phyloP scores from a whole-genome alignment of 805 yeast genomes.

The Yamadazyma olivae region DNA sequence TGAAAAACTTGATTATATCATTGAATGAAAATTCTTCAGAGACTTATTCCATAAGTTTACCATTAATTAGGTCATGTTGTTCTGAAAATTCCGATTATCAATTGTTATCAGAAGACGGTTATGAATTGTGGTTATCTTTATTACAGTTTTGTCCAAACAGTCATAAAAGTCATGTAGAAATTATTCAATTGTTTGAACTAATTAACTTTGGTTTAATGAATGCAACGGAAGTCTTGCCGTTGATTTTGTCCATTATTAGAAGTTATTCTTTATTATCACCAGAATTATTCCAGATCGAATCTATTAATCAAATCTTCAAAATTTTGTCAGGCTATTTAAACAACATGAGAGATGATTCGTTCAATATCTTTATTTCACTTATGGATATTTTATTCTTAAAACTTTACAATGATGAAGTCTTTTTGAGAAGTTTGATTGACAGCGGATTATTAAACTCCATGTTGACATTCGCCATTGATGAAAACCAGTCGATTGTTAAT shows the following conservation, averaged over 20 bases:
- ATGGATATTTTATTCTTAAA: constrained; percentile 49
- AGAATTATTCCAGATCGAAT: constrained; percentile 32
- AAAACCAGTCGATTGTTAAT: constrained; percentile 38
- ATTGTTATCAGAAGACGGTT: constrained; percentile 79
- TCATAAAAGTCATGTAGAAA: constrained; percentile 20
- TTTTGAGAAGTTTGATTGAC: constrained; percentile 30
- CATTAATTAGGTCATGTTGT: constrained; percentile 66
- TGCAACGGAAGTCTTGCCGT: constrained; percentile 72
- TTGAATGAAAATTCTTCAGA: constrained; percentile 50
- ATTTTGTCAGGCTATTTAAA: constrained; percentile 52
- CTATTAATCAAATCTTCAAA: constrained; percentile 42
- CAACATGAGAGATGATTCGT: constrained; percentile 69
- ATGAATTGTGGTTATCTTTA: constrained; percentile 75
- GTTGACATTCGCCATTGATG: constrained; percentile 39
- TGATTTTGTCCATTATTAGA: constrained; percentile 58
- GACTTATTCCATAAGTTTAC: constrained; percentile 56
- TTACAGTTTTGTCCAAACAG: constrained; percentile 56
- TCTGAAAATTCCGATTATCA: constrained; percentile 42
- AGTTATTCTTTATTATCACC: constrained; percentile 57
- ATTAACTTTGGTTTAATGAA: constrained; percentile 58
- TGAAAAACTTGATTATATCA: constrained; percentile 55
- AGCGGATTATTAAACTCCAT: constrained; percentile 47
- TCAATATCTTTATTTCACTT: constrained; percentile 51
- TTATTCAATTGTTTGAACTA: constrained; percentile 47
- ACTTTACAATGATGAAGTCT: constrained; percentile 19